A percentile compares a stretch with the other conserved stretches of the same genome.
phyloP scores from a whole-genome alignment of 441 rosid species.

The Jatropha podagrica region DNA sequence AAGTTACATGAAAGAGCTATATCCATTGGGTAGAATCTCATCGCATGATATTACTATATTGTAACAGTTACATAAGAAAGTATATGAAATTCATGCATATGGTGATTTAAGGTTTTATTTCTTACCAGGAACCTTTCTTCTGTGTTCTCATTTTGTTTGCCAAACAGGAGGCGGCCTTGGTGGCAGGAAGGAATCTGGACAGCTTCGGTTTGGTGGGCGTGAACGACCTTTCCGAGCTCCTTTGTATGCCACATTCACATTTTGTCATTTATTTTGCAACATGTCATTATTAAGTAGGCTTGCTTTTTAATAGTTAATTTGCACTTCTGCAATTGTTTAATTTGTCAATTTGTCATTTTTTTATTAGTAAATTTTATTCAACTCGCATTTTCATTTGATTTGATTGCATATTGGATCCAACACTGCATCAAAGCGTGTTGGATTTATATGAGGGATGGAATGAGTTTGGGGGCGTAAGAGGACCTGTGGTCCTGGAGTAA shows the following conservation, averaged over 20 bases:
- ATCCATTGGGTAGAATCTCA: background rate
- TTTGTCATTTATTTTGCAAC: background rate
- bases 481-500: background rate
- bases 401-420: constrained; percentile 4
- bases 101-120: background rate
- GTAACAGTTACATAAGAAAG: background rate
- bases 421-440: background rate
- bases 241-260: constrained; percentile 45
- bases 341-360: background rate
- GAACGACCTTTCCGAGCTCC: constrained; percentile 98
- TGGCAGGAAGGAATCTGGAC: constrained; percentile 92
- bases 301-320: constrained; percentile 1
- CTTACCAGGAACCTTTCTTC: background rate
- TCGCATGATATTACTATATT: background rate
- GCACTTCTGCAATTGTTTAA: background rate
- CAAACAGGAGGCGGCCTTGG: constrained; percentile 91
- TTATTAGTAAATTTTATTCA: background rate
- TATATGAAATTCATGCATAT: background rate
- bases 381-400: background rate
- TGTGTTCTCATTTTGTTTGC: constrained; percentile 3
- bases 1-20: background rate
- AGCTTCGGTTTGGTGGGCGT: constrained; percentile 95
- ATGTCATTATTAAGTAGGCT: background rate
- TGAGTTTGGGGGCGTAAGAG: background rate
- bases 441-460: background rate